Conservation (phyloP, 2,329 filamentous ascomycete species). For the Emergomyces pasteurianus region DNA sequence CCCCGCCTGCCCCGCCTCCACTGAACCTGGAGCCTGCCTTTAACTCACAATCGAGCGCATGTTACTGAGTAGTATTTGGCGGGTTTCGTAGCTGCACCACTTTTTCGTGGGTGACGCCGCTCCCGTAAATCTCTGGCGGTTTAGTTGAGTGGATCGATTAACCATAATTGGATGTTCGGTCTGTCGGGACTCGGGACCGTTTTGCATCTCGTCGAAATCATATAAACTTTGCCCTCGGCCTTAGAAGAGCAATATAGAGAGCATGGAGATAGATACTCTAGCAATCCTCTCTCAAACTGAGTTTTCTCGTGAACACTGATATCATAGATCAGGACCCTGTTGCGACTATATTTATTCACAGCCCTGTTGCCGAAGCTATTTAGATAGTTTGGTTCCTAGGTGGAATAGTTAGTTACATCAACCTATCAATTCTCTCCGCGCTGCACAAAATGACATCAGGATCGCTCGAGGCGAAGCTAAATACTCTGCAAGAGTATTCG, state of each 20-base stretch:
- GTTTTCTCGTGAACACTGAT: not conserved
- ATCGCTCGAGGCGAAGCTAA: slow-evolving; percentile 25
- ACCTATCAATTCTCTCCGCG: not conserved
- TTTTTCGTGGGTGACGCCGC: not conserved
- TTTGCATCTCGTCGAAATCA: not conserved
- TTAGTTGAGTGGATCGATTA: no score
- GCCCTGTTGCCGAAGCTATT: no score
- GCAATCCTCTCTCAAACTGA: not conserved
- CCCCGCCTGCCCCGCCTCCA: no score
- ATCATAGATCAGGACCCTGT: not conserved
- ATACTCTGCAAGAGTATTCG: slow-evolving; percentile 24
- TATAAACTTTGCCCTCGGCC: not conserved
- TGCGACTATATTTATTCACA: not conserved
- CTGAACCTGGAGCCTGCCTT: not conserved
- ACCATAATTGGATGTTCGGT: not conserved
- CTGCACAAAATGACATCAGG: slow-evolving; percentile 17
- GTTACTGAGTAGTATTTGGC: no score
- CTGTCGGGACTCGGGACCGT: not conserved
- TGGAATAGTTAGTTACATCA: not conserved
- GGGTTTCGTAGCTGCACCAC: not conserved
- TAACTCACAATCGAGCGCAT: not conserved
- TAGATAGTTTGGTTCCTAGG: not conserved
- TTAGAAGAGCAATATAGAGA: no score
- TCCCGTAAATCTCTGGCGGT: not conserved
- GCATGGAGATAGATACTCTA: no score